Conservation (phyloP, 305 asterid species). For the Fraxinus velutina region DNA sequence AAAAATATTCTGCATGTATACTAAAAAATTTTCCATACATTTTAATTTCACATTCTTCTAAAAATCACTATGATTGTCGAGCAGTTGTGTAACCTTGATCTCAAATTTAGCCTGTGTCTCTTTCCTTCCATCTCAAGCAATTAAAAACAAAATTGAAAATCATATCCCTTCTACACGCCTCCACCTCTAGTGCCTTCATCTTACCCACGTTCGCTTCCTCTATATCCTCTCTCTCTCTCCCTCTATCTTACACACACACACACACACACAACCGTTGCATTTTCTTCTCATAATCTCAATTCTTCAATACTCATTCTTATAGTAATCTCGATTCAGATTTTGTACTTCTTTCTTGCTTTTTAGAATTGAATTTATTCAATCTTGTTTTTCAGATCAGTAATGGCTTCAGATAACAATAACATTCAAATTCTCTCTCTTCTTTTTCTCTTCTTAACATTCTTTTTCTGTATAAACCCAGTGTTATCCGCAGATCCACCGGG, state of each 20-base stretch:
- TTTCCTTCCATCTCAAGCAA: conserved; percentile 17
- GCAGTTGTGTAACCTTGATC: too few relatives aligned
- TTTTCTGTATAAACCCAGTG: conserved; percentile 23
- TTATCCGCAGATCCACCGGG: conserved; percentile 24
- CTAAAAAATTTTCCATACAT: too few relatives aligned
- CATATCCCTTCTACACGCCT: not conserved
- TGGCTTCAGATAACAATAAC: conserved; percentile 21
- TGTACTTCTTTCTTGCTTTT: not conserved
- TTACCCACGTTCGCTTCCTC: not conserved
- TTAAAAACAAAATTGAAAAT: not conserved
- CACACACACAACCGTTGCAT: not conserved
- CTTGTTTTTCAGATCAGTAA: conserved; percentile 11
- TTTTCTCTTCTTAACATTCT: conserved; percentile 21
- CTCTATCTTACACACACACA: not conserved
- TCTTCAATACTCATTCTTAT: not conserved
- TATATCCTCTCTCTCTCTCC: not conserved
- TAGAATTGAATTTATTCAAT: not conserved
- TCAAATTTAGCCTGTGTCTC: not conserved
- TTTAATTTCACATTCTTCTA: too few relatives aligned
- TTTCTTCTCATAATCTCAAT: not conserved
- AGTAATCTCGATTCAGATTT: not conserved
- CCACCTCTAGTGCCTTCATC: not conserved
- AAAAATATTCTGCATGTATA: too few relatives aligned
- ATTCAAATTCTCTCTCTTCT: conserved; percentile 7
- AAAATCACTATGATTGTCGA: not conserved